Conservation (phyloP, 176 grass and related monocot genomes). For the Avena atlantica region DNA sequence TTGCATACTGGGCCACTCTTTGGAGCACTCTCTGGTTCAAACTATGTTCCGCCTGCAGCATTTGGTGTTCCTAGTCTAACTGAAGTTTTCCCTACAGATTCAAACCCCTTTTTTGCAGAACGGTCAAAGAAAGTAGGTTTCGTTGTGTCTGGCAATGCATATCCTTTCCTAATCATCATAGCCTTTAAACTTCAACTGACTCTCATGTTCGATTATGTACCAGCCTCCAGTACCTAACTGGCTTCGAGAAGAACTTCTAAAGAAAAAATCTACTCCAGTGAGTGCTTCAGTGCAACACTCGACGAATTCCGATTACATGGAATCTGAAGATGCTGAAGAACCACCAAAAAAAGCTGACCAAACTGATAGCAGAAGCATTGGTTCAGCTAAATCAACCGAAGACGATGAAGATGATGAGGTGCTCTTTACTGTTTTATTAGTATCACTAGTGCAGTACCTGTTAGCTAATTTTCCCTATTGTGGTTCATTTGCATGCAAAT, state of each 20-base stretch:
- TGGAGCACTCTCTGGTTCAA: slow-evolving; percentile 58
- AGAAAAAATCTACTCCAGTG: slow-evolving; percentile 68
- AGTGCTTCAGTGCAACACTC: slow-evolving; percentile 46
- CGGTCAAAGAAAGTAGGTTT: slow-evolving; percentile 83
- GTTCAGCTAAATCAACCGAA: slow-evolving; percentile 72
- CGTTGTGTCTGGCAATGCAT: not conserved
- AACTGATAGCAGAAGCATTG: slow-evolving; percentile 64
- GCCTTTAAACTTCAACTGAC: slow-evolving; percentile 26
- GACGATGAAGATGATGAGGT: slow-evolving; percentile 88
- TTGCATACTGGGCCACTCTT: slow-evolving; percentile 56
- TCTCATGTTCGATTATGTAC: slow-evolving; percentile 42
- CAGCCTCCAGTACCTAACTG: slow-evolving; percentile 94
- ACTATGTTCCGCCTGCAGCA: slow-evolving; percentile 64
- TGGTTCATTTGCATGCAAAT: slow-evolving; percentile 22
- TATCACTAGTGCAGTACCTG: not conserved
- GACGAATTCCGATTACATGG: slow-evolving; percentile 53
- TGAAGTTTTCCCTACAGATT: slow-evolving; percentile 63
- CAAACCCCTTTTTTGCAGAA: slow-evolving; percentile 60
- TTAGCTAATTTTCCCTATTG: slow-evolving; percentile 12
- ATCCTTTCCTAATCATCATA: slow-evolving; percentile 32
- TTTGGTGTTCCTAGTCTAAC: slow-evolving; percentile 70
- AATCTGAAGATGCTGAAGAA: slow-evolving; percentile 62
- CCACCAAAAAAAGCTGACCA: slow-evolving; percentile 58
- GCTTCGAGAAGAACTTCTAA: slow-evolving; percentile 97
- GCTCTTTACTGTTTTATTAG: slow-evolving; percentile 31